Evolutionary conservation across 2,329 filamentous ascomycete genomes (phyloP).

Genomic region (Blastomyces emzantsi): DNA sequence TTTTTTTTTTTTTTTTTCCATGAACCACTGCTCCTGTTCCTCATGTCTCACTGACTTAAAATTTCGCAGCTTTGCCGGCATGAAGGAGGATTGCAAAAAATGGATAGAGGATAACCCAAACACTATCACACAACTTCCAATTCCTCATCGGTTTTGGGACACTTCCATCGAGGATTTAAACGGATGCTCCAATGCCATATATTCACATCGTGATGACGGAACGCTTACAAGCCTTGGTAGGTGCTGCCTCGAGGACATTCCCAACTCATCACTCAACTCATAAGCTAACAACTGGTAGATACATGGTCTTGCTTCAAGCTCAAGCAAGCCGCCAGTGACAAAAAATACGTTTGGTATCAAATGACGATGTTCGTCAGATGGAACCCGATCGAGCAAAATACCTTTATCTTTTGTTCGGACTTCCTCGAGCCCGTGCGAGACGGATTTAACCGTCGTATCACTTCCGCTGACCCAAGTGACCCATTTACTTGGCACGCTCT

Average conservation of each 20-base stretch:
- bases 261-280: background rate
- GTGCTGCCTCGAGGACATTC: background rate
- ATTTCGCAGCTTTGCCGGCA: background rate
- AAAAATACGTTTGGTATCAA: constrained; percentile 19
- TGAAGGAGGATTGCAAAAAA: background rate
- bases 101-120: background rate
- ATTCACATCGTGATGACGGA: background rate
- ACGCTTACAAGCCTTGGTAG: background rate
- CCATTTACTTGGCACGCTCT: constrained; percentile 22
- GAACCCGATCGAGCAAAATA: constrained; percentile 9
- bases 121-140: background rate
- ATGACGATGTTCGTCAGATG: constrained; percentile 20
- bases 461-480: background rate
- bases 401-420: constrained; percentile 17
- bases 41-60: background rate
- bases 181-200: constrained; percentile 5
- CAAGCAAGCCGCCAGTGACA: constrained; percentile 10
- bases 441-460: constrained; percentile 5
- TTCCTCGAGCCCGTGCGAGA: background rate
- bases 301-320: constrained; percentile 23
- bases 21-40: background rate
- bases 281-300: constrained; percentile 12
- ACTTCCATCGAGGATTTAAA: background rate
- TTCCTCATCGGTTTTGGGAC: background rate
- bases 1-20: background rate